phyloP scores from a whole-genome alignment of 2,329 filamentous ascomycete species.

The Peltaster fructicola region DNA sequence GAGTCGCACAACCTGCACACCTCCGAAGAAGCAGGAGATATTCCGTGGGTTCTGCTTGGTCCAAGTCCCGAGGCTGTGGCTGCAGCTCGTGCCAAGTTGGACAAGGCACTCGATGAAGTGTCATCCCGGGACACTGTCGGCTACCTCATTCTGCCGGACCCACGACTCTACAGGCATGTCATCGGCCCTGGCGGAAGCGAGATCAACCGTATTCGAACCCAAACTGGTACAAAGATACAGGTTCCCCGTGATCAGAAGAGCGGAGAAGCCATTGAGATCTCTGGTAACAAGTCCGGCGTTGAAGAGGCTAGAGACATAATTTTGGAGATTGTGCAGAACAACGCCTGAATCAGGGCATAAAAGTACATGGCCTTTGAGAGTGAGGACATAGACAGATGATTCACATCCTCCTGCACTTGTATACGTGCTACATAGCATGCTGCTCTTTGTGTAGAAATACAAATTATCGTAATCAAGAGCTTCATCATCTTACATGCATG shows the following conservation, averaged over 20 bases:
- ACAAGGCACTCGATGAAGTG: constrained; percentile 54
- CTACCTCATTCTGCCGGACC: constrained; percentile 79
- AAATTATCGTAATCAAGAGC: too few species aligned
- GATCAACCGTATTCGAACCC: constrained; percentile 81
- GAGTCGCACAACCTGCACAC: constrained; percentile 64
- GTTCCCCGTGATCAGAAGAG: constrained; percentile 65
- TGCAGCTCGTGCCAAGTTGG: constrained; percentile 61
- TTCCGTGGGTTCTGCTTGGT: constrained; percentile 81
- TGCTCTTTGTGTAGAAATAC: too few species aligned
- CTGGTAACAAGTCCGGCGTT: constrained; percentile 60
- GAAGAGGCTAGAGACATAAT: constrained; percentile 83
- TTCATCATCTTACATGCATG: too few species aligned
- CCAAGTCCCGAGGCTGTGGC: constrained; percentile 53
- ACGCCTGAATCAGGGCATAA: constrained; percentile 11
- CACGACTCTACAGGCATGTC: constrained; percentile 73
- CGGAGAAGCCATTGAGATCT: constrained; percentile 77
- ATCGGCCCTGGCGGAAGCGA: constrained; percentile 78
- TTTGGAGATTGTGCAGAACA: constrained; percentile 50
- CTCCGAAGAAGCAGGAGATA: constrained; percentile 39
- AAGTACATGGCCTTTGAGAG: neutral
- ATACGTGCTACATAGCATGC: too few species aligned
- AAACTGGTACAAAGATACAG: constrained; percentile 85
- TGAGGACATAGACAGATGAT: too few species aligned
- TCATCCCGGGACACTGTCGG: constrained; percentile 55
- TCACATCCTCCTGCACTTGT: too few species aligned